Conservation (phyloP, 2,329 filamentous ascomycete species). For the Ascosphaera aggregata region DNA sequence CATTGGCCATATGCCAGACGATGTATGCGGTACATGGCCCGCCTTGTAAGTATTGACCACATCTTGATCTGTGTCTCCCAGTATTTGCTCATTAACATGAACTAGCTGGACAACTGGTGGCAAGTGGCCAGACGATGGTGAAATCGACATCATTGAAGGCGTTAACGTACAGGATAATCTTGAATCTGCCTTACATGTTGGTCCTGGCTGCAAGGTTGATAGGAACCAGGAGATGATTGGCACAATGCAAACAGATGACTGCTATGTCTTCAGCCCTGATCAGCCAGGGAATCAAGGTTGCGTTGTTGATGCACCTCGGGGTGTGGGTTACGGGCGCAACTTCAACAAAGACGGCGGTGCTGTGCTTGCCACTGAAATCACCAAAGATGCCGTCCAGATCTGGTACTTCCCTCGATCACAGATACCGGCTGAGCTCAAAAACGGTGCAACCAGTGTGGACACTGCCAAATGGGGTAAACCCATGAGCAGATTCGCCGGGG, state of each 20-base stretch:
- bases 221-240: constrained; percentile 25
- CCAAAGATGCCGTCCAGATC: constrained; percentile 42
- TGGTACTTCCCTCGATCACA: constrained; percentile 58
- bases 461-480: constrained; percentile 47
- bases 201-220: constrained; percentile 32
- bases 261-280: constrained; percentile 25
- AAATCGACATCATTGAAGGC: constrained; percentile 64
- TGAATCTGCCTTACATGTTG: constrained; percentile 45
- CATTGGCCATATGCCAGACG: constrained; percentile 48
- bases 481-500: constrained; percentile 40
- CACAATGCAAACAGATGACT: constrained; percentile 29
- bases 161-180: constrained; percentile 39
- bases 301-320: constrained; percentile 25
- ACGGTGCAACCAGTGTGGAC: constrained; percentile 30
- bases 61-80: background rate
- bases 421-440: constrained; percentile 40
- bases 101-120: constrained; percentile 33
- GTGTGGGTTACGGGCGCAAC: constrained; percentile 35
- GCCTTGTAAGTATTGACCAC: constrained; percentile 26
- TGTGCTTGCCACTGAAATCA: constrained; percentile 59
- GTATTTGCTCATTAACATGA: constrained; percentile 4
- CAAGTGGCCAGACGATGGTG: constrained; percentile 46
- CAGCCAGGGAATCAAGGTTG: constrained; percentile 34
- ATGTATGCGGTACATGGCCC: constrained; percentile 50
- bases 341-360: constrained; percentile 51